Evolutionary conservation across 345 rosid species (phyloP).

Genomic region (Laguncularia racemosa): DNA sequence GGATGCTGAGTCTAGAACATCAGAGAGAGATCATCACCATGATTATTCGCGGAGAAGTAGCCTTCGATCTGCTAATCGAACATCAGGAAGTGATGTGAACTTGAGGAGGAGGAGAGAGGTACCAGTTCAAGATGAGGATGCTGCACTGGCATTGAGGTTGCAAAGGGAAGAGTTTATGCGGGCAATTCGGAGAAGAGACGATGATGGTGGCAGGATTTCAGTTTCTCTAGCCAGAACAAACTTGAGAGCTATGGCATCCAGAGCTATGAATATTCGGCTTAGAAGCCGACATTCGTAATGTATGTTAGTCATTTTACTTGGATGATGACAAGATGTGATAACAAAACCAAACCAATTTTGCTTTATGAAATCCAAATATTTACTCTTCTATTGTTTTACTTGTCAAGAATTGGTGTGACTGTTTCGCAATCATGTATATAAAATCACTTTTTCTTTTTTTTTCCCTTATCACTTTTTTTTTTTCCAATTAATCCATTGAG

Average conservation of each 20-base stretch:
- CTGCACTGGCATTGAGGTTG: conserved; percentile 71
- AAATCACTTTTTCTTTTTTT: too few relatives aligned
- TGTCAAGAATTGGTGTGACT: too few relatives aligned
- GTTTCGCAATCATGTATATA: too few relatives aligned
- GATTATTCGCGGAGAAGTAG: conserved; percentile 9
- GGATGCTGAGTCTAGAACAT: conserved; percentile 1
- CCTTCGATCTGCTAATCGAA: conserved; percentile 12
- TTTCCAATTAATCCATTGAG: too few relatives aligned
- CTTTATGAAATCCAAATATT: too few relatives aligned
- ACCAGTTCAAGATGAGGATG: conserved; percentile 61
- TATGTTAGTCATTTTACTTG: too few relatives aligned
- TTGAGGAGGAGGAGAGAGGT: conserved; percentile 31
- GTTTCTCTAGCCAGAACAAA: conserved; percentile 66
- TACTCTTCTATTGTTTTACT: too few relatives aligned
- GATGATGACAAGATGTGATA: too few relatives aligned
- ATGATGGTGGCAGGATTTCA: conserved; percentile 20
- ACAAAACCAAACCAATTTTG: too few relatives aligned
- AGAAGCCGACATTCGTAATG: conserved; percentile 18
- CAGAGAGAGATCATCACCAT: conserved; percentile 9
- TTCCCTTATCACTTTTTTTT: too few relatives aligned
- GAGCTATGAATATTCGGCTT: conserved; percentile 44
- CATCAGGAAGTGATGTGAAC: conserved; percentile 16
- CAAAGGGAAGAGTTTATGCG: conserved; percentile 80
- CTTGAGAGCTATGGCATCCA: conserved; percentile 86
- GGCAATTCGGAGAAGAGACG: conserved; percentile 30